Evolutionary conservation across 192 early-diverging fungal genomes (phyloP).

Genomic region (Rhizophagus sp.): DNA sequence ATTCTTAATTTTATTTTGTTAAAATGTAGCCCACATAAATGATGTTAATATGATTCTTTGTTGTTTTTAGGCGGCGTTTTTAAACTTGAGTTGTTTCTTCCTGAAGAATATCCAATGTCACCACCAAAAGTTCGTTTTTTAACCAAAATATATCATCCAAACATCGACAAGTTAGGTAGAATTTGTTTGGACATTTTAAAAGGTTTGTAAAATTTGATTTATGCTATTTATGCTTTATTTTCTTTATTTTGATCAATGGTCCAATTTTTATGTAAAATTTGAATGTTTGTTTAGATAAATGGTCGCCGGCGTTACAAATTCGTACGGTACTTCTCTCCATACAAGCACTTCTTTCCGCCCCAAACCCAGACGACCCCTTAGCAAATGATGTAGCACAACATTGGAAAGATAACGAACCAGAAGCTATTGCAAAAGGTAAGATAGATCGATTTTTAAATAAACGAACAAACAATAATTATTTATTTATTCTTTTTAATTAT

Average conservation of each 20-base stretch:
- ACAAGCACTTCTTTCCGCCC: conserved; percentile 94
- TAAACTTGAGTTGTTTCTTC: conserved; percentile 93
- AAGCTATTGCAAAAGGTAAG: conserved; percentile 78
- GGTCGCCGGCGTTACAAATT: conserved; percentile 98
- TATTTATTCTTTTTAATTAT: conserved; percentile 17
- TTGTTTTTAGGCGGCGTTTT: conserved; percentile 77
- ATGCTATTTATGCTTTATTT: not conserved
- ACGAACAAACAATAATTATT: not conserved
- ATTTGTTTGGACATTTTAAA: conserved; percentile 99
- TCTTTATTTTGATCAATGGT: conserved; percentile 3
- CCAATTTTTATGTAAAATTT: not conserved
- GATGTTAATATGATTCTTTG: not conserved
- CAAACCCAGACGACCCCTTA: conserved; percentile 98
- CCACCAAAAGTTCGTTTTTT: conserved; percentile 98
- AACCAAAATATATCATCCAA: conserved; percentile 99
- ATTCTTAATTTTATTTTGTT: not conserved
- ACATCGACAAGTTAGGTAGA: conserved; percentile 97
- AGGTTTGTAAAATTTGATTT: conserved; percentile 47
- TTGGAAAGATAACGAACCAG: conserved; percentile 97
- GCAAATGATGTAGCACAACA: conserved; percentile 98
- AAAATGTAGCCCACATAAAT: not conserved
- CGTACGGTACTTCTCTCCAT: conserved; percentile 97
- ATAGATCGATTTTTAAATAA: not conserved
- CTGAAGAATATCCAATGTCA: conserved; percentile 98
- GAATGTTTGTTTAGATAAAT: conserved; percentile 73